phyloP scores from a whole-genome alignment of 768 basidiomycete genomes.

The Lactarius quietus region DNA sequence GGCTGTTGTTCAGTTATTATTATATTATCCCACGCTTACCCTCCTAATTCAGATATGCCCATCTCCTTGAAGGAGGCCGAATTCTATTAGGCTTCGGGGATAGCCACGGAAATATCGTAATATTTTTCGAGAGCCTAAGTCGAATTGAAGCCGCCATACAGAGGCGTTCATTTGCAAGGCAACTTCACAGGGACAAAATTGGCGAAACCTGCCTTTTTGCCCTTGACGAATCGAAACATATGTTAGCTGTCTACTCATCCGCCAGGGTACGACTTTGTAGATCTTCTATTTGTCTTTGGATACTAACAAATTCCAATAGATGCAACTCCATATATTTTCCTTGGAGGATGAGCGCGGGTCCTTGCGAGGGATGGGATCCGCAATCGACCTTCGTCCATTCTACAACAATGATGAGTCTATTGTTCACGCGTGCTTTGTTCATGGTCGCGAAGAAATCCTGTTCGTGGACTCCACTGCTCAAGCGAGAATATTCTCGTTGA shows the following conservation, averaged over 20 bases:
- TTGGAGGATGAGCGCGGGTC: conserved; percentile 44
- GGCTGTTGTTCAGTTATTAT: too few relatives aligned
- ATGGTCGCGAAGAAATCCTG: conserved; percentile 50
- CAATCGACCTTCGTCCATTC: conserved; percentile 43
- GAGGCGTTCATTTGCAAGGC: not conserved
- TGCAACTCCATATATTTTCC: conserved; percentile 43
- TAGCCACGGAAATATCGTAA: conserved; percentile 4
- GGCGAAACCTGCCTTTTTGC: conserved; percentile 45
- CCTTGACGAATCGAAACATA: conserved; percentile 50
- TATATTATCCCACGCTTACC: not conserved
- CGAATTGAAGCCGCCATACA: conserved; percentile 7
- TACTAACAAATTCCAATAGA: conserved; percentile 14
- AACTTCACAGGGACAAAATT: conserved; percentile 44
- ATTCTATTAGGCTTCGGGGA: conserved; percentile 15
- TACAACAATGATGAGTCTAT: conserved; percentile 36
- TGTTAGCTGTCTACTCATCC: conserved; percentile 46
- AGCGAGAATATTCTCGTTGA: conserved; percentile 50
- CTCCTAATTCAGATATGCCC: conserved; percentile 7
- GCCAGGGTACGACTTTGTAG: conserved; percentile 37
- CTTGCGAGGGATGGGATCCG: conserved; percentile 41
- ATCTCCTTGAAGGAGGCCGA: conserved; percentile 18
- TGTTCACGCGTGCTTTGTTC: conserved; percentile 42
- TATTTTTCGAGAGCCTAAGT: conserved; percentile 13
- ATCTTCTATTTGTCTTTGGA: not conserved
- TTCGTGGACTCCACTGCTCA: conserved; percentile 44